Evolutionary conservation across 305 asterid species (phyloP).

Genomic region (Solanum aculeatissimum): DNA sequence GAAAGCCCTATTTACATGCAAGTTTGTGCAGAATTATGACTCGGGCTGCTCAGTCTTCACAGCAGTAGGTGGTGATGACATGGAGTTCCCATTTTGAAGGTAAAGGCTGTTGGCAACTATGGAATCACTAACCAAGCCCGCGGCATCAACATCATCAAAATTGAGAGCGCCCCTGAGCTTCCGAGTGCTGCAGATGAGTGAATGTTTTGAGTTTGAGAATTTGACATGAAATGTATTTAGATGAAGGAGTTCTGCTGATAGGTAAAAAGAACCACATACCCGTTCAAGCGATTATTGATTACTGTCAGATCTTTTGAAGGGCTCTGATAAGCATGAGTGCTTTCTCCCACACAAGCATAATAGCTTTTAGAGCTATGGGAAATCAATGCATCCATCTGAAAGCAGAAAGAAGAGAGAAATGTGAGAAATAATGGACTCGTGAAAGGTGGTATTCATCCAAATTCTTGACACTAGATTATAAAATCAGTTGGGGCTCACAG

Average conservation of each 20-base stretch:
- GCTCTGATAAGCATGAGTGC: conserved; percentile 97
- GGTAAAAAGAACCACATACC: conserved; percentile 27
- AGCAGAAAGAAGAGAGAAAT: neutral
- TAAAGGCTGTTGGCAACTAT: conserved; percentile 53
- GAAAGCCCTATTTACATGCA: conserved; percentile 33
- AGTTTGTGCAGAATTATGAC: conserved; percentile 10
- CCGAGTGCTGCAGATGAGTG: conserved; percentile 41
- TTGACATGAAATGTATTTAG: neutral
- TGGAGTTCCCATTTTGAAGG: conserved; percentile 45
- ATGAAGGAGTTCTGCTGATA: neutral
- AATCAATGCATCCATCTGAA: conserved; percentile 89
- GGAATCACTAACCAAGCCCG: conserved; percentile 85
- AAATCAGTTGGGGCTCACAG: neutral
- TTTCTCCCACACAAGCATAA: conserved; percentile 95
- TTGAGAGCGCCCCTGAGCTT: conserved; percentile 67
- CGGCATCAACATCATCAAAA: conserved; percentile 72
- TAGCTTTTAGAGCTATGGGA: conserved; percentile 91
- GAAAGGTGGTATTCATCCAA: neutral
- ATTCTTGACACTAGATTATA: neutral
- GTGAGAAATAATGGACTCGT: neutral
- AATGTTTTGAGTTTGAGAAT: neutral
- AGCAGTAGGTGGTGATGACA: conserved; percentile 6
- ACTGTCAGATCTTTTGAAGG: conserved; percentile 93
- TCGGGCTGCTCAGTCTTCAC: conserved; percentile 74
- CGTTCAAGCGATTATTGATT: conserved; percentile 81